Evolutionary conservation across 2,329 filamentous ascomycete species (phyloP).

Genomic region (Pestalotiopsis sp.): DNA sequence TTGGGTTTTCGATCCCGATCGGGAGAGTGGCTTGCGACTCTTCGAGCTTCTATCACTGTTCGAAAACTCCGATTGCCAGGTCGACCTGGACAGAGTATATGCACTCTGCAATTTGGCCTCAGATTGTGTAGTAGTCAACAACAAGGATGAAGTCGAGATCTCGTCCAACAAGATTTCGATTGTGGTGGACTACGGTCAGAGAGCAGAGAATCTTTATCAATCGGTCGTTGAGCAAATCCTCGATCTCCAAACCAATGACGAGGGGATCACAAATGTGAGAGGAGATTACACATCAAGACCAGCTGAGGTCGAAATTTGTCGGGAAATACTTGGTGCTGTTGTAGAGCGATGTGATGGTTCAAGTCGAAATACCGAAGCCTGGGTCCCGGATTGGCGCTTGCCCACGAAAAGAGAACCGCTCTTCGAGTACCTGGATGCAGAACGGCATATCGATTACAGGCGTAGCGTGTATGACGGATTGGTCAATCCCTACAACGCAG

Average conservation of each 20-base stretch:
- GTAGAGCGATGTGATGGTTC: background rate
- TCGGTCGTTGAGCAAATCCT: background rate
- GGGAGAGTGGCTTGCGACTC: background rate
- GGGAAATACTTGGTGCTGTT: background rate
- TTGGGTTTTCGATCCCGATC: background rate
- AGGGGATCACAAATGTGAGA: background rate
- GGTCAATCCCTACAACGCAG: no score
- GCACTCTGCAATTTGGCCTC: background rate
- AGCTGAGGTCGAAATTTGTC: no score
- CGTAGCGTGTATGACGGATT: no score
- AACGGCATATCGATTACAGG: no score
- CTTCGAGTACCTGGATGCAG: no score
- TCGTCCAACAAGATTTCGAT: background rate
- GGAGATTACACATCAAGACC: no score
- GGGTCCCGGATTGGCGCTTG: background rate
- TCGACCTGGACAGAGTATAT: background rate
- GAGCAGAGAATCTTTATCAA: background rate
- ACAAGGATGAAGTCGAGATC: background rate
- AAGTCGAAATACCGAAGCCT: background rate
- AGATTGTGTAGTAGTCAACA: background rate
- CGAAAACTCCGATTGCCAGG: background rate
- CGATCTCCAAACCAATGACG: background rate
- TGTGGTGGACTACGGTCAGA: background rate
- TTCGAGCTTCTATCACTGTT: background rate
- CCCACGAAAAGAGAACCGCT: background rate